Evolutionary conservation across 208 protist genomes (phyloP).

Genomic region (Trypanosoma congolense): DNA sequence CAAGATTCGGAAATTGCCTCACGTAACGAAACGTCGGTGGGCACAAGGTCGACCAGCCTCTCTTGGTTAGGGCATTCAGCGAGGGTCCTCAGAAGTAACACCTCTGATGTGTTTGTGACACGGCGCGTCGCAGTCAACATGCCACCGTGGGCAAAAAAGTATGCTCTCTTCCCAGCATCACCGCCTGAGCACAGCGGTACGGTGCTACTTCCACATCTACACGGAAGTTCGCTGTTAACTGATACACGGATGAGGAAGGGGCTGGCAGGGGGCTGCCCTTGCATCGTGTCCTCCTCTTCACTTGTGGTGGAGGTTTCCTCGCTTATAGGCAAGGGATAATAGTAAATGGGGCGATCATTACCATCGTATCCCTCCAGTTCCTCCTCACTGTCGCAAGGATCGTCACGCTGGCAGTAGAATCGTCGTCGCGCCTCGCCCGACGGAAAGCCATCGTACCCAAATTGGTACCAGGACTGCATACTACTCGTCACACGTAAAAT

Average conservation of each 20-base stretch:
- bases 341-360: slow-evolving; percentile 60
- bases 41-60: slow-evolving; percentile 28
- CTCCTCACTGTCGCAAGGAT: slow-evolving; percentile 81
- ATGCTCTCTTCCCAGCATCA: slow-evolving; percentile 2
- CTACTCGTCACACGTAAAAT: not conserved
- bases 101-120: slow-evolving; percentile 21
- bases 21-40: slow-evolving; percentile 12
- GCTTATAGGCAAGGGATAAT: slow-evolving; percentile 54
- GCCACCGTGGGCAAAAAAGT: slow-evolving; percentile 21
- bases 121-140: slow-evolving; percentile 7
- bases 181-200: slow-evolving; percentile 6
- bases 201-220: slow-evolving; percentile 8
- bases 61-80: slow-evolving; percentile 32
- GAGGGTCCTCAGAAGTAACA: slow-evolving; percentile 37
- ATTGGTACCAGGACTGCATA: slow-evolving; percentile 82
- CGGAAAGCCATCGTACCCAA: slow-evolving; percentile 80
- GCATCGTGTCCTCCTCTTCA: slow-evolving; percentile 1
- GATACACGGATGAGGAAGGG: slow-evolving; percentile 18
- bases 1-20: slow-evolving; percentile 3
- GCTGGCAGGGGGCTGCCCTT: not conserved
- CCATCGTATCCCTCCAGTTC: slow-evolving; percentile 53
- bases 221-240: slow-evolving; percentile 11
- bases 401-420: slow-evolving; percentile 82
- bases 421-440: slow-evolving; percentile 63
- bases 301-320: slow-evolving; percentile 26